phyloP scores from a whole-genome alignment of 2,329 filamentous ascomycete genomes.

The Aspergillus floridensis region DNA sequence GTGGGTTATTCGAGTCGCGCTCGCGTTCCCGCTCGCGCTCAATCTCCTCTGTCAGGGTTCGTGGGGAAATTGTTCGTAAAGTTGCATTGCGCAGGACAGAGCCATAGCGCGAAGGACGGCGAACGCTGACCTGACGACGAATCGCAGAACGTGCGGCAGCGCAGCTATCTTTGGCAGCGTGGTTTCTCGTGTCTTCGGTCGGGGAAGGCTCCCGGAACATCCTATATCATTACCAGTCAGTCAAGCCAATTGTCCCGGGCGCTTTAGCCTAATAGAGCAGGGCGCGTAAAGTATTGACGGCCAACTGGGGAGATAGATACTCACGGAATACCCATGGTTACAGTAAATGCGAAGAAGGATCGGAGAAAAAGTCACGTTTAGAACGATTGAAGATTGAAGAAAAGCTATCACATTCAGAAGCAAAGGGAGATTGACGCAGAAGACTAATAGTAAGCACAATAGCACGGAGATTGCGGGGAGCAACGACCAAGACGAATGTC shows the following conservation, averaged over 20 bases:
- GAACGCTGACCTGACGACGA: slow-evolving; percentile 49
- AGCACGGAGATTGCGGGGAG: slow-evolving; percentile 16
- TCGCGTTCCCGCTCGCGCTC: slow-evolving; percentile 24
- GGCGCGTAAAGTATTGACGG: slow-evolving; percentile 14
- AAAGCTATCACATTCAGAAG: slow-evolving; percentile 4
- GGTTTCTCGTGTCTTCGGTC: slow-evolving; percentile 40
- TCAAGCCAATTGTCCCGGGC: slow-evolving; percentile 14
- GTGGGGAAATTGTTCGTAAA: slow-evolving; percentile 31
- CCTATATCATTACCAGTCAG: slow-evolving; percentile 35
- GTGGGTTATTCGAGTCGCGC: slow-evolving; percentile 13
- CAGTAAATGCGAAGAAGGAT: slow-evolving; percentile 1
- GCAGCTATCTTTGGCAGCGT: slow-evolving; percentile 52
- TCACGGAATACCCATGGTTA: slow-evolving; percentile 45
- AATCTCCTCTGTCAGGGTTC: slow-evolving; percentile 30
- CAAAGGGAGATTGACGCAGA: slow-evolving; percentile 13
- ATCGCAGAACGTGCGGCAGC: slow-evolving; percentile 57
- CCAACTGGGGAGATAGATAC: slow-evolving; percentile 11
- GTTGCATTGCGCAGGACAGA: slow-evolving; percentile 29
- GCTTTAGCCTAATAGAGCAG: slow-evolving; percentile 13
- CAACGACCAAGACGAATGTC: slow-evolving; percentile 17
- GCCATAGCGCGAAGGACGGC: slow-evolving; percentile 29
- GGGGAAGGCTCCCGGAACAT: slow-evolving; percentile 56
- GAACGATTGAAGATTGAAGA: slow-evolving; percentile 1
- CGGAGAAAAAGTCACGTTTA: slow-evolving; percentile 11
- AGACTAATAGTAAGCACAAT: slow-evolving; percentile 12